Evolutionary conservation across 768 basidiomycete genomes (phyloP), one percentile per base, ranked within the genome.

Genomic region (Lanmaoa pseudosensibilis): DNA sequence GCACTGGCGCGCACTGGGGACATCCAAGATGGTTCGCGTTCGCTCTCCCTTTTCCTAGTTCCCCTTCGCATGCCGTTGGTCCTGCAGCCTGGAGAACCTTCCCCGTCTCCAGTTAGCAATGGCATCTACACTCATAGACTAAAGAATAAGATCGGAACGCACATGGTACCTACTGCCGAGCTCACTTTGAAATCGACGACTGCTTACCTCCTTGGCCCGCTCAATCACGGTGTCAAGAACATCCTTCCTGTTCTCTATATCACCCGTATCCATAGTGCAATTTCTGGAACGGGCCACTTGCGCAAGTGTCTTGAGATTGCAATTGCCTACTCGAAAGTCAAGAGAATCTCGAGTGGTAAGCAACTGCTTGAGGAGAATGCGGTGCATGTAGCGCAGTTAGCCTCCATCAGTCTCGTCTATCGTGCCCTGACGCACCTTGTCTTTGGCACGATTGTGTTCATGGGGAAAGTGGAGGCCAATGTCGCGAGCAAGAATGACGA

Each of bases 131-230:
- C 88, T 2, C 90, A 92, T 69, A 79, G 88, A 15, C 77, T 91
- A 45, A 92, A 92, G 74, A 80, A 87, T 68, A 92, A 92, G 71
- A 77, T 90, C 33, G 89, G 90, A 4, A 92, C 90, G 1, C 81
- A 85, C 54, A 75, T 81, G 21, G 72, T 92, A 19, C 90, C 89
- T 1, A 92, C 90, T 3, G 89, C 88, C 0, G 89, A 92, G 69
- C 80, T 90, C 41, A 80, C 80, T 18, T 74, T 92, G 18, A 74
- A 83, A 52, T 77, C 76, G 34, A 71, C 87, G 0, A 78, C 82
- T 50, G 90, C 77, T 0, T 87, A 86, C 68, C 82, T 86, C 43
- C 72, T 92, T 41, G 87, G 90, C 2, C 57, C 69, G 2, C 68
- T 77, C 19, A 80, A 83, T 47, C 73, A 82, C 21, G 90, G 90